Evolutionary conservation across 441 rosid genomes (phyloP).

Genomic region (Adansonia rubrostipa): DNA sequence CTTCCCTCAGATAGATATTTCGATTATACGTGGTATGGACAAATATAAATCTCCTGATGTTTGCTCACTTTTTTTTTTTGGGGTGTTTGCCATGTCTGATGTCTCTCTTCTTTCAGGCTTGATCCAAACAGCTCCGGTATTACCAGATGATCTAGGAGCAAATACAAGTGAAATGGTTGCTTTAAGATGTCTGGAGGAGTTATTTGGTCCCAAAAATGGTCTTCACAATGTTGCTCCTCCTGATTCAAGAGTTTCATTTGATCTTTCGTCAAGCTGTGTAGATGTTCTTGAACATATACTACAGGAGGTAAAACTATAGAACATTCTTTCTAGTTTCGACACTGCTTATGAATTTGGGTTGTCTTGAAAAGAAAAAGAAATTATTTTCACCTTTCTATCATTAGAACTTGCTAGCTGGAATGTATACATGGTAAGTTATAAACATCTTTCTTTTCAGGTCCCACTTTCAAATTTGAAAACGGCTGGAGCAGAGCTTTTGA

Average conservation of each 20-base stretch:
- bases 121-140: neutral
- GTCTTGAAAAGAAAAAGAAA: too few species aligned
- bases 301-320: constrained; percentile 13
- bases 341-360: neutral
- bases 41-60: neutral
- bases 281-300: constrained; percentile 46
- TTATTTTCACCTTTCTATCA: too few species aligned
- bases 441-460: constrained; percentile 29
- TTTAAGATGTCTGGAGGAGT: constrained; percentile 14
- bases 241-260: constrained; percentile 36
- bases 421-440: neutral
- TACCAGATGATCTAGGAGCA: neutral
- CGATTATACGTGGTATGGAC: neutral
- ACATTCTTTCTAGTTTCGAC: neutral
- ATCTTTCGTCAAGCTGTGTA: constrained; percentile 45
- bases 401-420: too few species aligned
- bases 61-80: neutral
- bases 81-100: neutral
- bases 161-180: constrained; percentile 21
- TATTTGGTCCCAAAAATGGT: constrained; percentile 36
- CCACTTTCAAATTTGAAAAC: constrained; percentile 36
- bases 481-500: constrained; percentile 40
- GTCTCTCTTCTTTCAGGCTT: neutral
- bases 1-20: neutral
- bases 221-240: constrained; percentile 19